phyloP scores from a whole-genome alignment of 495 filamentous ascomycete genomes.

The Aspergillus heteromorphus region DNA sequence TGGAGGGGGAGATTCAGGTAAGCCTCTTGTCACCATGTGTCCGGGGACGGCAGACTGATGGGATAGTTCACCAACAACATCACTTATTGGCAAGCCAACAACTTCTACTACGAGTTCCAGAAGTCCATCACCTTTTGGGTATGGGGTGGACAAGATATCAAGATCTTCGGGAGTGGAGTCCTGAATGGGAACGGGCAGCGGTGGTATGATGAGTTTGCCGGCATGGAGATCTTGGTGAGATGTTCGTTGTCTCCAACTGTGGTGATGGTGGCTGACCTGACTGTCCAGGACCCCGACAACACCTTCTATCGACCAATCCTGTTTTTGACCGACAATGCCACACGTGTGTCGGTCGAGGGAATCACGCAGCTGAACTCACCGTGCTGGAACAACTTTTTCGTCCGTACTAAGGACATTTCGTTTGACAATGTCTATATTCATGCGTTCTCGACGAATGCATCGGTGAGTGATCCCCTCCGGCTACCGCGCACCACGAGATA shows the following conservation, averaged over 20 bases:
- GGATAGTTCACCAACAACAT: constrained; percentile 53
- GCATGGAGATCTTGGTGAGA: constrained; percentile 38
- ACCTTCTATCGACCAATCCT: constrained; percentile 50
- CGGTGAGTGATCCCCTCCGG: too few species aligned
- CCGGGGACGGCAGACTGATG: not conserved
- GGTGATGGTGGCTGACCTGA: not conserved
- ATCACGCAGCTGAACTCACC: constrained; percentile 54
- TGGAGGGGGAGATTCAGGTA: constrained; percentile 51
- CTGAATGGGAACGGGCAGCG: constrained; percentile 52
- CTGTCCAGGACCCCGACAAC: constrained; percentile 41
- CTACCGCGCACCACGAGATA: too few species aligned
- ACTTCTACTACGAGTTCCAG: constrained; percentile 53
- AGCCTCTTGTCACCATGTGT: not conserved
- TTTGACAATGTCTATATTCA: constrained; percentile 50
- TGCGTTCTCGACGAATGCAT: constrained; percentile 47
- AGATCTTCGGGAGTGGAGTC: constrained; percentile 48
- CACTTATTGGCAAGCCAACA: constrained; percentile 52
- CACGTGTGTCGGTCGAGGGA: constrained; percentile 47
- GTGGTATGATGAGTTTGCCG: constrained; percentile 46
- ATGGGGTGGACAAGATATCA: constrained; percentile 53
- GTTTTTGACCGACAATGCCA: constrained; percentile 53
- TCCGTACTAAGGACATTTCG: constrained; percentile 46
- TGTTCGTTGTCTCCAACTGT: not conserved
- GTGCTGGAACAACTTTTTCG: constrained; percentile 56
- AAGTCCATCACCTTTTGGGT: constrained; percentile 58